Evolutionary conservation across 2,329 filamentous ascomycete species (phyloP).

Genomic region (Stachybotrys chartarum): DNA sequence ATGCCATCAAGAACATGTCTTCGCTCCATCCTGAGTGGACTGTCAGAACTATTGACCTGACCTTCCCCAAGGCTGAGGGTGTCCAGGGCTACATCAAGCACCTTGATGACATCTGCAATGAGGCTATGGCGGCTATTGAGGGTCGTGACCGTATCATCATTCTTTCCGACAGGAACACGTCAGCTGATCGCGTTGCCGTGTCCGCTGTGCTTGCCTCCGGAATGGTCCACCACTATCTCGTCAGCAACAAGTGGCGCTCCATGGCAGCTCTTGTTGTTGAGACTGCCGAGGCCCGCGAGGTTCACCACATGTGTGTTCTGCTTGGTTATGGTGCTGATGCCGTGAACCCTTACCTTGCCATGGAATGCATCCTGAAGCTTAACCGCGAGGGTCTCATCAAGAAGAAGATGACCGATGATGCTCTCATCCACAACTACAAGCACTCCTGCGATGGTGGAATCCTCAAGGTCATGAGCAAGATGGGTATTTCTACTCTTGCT

Average conservation of each 20-base stretch:
- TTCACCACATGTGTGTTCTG: constrained; percentile 98
- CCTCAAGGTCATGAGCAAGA: constrained; percentile 98
- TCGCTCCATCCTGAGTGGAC: constrained; percentile 72
- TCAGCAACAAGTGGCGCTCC: constrained; percentile 92
- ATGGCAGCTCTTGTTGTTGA: constrained; percentile 82
- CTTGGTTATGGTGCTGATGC: constrained; percentile 92
- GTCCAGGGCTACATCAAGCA: constrained; percentile 78
- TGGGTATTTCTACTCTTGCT: constrained; percentile 95
- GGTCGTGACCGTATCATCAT: constrained; percentile 79
- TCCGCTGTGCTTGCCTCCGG: constrained; percentile 83
- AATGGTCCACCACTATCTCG: constrained; percentile 91
- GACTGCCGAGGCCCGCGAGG: constrained; percentile 91
- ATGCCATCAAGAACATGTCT: constrained; percentile 72
- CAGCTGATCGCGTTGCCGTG: constrained; percentile 73
- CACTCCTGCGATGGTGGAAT: constrained; percentile 95
- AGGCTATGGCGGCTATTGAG: constrained; percentile 76
- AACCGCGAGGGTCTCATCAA: constrained; percentile 88
- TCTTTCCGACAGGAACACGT: constrained; percentile 82
- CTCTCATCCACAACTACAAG: constrained; percentile 91
- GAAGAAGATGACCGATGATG: constrained; percentile 76
- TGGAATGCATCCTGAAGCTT: constrained; percentile 96
- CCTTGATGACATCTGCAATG: constrained; percentile 81
- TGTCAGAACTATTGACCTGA: constrained; percentile 85
- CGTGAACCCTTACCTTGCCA: constrained; percentile 88
- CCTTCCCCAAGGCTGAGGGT: constrained; percentile 81